Percentiles rank a stretch among this genome's conserved stretches.
phyloP scores from a whole-genome alignment of 306 rosid species.

The Geum urbanum region DNA sequence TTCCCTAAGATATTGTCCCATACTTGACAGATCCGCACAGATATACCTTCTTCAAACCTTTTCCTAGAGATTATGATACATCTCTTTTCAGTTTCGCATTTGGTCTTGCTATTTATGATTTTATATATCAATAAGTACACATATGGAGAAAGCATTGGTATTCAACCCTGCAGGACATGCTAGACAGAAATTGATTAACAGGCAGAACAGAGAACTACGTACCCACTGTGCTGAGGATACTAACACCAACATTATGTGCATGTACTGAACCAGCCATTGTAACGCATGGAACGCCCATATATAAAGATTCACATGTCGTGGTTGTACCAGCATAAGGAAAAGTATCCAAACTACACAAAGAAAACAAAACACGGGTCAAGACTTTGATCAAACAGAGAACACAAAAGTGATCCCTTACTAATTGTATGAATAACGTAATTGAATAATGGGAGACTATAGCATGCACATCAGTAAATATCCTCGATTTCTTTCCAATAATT shows the following conservation, averaged over 20 bases:
- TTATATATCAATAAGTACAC: neutral
- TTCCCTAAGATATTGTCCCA: neutral
- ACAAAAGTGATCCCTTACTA: neutral
- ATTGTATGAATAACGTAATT: neutral
- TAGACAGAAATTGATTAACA: constrained; percentile 8
- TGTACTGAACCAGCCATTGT: constrained; percentile 97
- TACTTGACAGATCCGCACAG: neutral
- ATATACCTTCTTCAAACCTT: neutral
- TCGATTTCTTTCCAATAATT: neutral
- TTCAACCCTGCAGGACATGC: neutral
- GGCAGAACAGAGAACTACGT: constrained; percentile 28
- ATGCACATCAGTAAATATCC: neutral
- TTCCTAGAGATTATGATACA: neutral
- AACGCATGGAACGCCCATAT: constrained; percentile 99
- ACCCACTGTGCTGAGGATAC: constrained; percentile 96
- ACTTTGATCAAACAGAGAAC: neutral
- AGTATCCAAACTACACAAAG: constrained; percentile 79
- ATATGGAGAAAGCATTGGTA: neutral
- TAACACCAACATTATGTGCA: constrained; percentile 98
- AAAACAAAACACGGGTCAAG: constrained; percentile 22
- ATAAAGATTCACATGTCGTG: constrained; percentile 91
- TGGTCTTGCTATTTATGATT: neutral
- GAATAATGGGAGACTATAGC: neutral
- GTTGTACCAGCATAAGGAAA: constrained; percentile 99
- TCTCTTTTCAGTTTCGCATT: neutral